Evolutionary conservation across 352 stramenopile genomes (phyloP).

Genomic region (Pythium rishiriense): DNA sequence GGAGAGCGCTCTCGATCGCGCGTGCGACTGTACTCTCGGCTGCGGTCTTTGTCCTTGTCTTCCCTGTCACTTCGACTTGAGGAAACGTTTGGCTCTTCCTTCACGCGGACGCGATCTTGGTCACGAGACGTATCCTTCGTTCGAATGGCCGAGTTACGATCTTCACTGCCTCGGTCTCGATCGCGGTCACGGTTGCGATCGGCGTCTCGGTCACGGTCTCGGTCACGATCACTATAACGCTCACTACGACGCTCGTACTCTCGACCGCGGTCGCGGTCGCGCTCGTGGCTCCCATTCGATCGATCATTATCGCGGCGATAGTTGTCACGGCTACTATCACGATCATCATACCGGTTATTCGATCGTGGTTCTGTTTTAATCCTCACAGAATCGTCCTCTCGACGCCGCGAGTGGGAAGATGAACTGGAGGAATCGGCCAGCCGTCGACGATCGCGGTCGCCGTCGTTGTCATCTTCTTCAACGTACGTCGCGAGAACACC

Average conservation of each 20-base stretch:
- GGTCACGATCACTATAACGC: constrained; percentile 16
- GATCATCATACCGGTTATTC: constrained; percentile 2
- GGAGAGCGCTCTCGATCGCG: constrained; percentile 9
- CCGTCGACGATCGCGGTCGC: constrained; percentile 17
- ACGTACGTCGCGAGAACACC: constrained; percentile 40
- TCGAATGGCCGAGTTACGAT: background rate
- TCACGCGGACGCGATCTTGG: background rate
- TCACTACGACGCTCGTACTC: constrained; percentile 20
- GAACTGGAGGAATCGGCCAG: background rate
- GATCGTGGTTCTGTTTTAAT: constrained; percentile 17
- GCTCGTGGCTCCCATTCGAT: background rate
- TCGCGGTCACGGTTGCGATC: constrained; percentile 19
- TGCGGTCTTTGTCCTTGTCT: constrained; percentile 7
- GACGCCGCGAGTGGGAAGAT: constrained; percentile 11
- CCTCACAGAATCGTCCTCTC: background rate
- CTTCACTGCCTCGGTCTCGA: background rate
- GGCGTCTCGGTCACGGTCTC: constrained; percentile 16
- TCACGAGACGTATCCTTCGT: background rate
- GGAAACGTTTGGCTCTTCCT: constrained; percentile 3
- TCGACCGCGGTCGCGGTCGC: constrained; percentile 13
- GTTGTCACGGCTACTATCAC: constrained; percentile 6
- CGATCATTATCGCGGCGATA: constrained; percentile 10
- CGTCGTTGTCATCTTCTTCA: constrained; percentile 18
- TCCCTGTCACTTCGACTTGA: background rate
- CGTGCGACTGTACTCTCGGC: constrained; percentile 5